These are phyloP conservation scores for Phytophthora podocarpi DNA, from an alignment of 352 stramenopile species.

Conservation along the genomic window DNA sequence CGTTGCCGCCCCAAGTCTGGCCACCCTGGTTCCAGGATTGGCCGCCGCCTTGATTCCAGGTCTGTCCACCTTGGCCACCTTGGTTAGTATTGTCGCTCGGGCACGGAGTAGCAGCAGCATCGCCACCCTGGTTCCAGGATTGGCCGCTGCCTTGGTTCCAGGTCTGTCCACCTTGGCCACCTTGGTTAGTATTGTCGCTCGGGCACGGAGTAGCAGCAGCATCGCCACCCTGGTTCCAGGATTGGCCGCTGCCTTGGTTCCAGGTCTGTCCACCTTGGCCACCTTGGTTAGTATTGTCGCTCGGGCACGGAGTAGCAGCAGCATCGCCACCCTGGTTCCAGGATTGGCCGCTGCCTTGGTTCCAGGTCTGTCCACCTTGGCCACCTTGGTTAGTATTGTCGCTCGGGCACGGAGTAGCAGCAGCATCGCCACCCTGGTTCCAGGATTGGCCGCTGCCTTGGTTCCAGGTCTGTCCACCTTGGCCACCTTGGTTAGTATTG, in stretches of 20 bases:
- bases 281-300: neutral
- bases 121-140: conserved; percentile 1
- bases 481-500: neutral
- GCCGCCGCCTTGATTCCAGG: neutral
- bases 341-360: neutral
- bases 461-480: neutral
- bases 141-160: neutral
- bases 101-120: neutral
- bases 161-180: neutral
- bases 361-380: neutral
- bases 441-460: neutral
- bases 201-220: neutral
- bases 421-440: neutral
- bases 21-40: neutral
- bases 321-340: neutral
- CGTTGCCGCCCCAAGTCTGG: neutral
- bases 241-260: neutral
- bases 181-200: neutral
- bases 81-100: neutral
- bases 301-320: neutral
- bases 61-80: neutral
- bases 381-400: neutral
- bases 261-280: neutral
- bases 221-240: neutral
- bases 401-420: neutral